These are phyloP conservation scores for Crithidia fasciculata DNA, from an alignment of 208 protist species.

Conservation along the genomic window DNA sequence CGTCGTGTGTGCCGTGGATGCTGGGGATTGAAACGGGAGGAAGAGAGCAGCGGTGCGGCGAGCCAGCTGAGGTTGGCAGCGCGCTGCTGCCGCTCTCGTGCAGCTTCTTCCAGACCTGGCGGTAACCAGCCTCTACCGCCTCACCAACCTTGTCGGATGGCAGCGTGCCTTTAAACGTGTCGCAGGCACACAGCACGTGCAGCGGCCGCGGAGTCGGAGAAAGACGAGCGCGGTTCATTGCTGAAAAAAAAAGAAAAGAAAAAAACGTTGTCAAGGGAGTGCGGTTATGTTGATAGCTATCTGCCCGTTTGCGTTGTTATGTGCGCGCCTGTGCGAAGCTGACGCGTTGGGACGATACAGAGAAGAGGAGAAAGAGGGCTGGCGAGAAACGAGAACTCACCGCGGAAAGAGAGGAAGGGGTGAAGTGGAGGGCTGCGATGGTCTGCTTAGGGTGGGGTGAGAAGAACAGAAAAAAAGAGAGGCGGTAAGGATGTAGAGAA, in stretches of 20 bases:
- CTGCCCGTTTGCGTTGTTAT: no score
- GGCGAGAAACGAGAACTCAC: no score
- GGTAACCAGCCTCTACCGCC: conserved; percentile 57
- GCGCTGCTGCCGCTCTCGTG: not conserved
- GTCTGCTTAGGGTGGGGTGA: no score
- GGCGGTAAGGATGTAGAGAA: no score
- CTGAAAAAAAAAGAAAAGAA: not conserved
- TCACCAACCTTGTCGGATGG: conserved; percentile 59
- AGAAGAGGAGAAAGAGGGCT: no score
- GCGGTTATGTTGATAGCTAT: no score
- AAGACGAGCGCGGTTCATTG: not conserved
- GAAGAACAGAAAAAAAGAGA: no score
- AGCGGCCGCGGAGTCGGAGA: not conserved
- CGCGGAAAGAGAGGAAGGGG: no score
- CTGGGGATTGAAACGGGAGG: not conserved
- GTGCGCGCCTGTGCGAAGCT: no score
- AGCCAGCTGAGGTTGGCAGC: not conserved
- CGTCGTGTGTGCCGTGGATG: not conserved
- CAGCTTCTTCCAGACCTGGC: conserved; percentile 10
- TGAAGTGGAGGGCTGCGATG: no score
- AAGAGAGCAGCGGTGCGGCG: not conserved
- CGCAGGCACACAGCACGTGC: conserved; percentile 59
- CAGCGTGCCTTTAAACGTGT: conserved; percentile 85
- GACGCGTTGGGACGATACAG: no score
- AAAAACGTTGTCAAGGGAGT: conserved; percentile 1